Evolutionary conservation across 768 basidiomycete species (phyloP).

Genomic region (Rhodosporidiobolus sp.): DNA sequence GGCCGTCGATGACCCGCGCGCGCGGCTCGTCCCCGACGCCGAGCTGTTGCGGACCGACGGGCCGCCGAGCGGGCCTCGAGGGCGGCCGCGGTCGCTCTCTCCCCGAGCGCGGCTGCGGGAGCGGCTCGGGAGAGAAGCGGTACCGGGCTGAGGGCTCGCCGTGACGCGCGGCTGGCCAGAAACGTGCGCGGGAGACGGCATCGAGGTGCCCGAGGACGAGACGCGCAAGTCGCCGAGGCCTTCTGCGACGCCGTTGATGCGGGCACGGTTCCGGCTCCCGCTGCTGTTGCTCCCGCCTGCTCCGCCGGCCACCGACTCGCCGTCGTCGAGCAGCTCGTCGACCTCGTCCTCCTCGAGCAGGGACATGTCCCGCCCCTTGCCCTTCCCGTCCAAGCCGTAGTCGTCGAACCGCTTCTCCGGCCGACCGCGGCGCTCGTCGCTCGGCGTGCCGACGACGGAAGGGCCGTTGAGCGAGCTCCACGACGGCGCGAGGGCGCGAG

Average conservation of each 20-base stretch:
- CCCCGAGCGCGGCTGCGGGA: conserved; percentile 25
- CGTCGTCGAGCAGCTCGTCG: conserved; percentile 20
- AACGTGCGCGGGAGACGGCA: no score
- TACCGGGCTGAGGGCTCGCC: background rate
- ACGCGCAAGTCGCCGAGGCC: conserved; percentile 34
- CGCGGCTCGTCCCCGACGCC: conserved; percentile 11
- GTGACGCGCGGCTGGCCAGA: background rate
- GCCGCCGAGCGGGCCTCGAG: conserved; percentile 14
- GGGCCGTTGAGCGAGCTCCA: background rate
- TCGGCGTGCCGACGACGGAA: background rate
- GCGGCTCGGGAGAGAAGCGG: conserved; percentile 7
- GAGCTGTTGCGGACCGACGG: conserved; percentile 6
- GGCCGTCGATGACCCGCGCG: conserved; percentile 21
- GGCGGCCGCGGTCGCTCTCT: conserved; percentile 25
- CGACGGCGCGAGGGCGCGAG: background rate
- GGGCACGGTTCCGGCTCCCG: background rate
- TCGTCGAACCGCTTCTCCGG: conserved; percentile 36
- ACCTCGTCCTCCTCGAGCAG: conserved; percentile 27
- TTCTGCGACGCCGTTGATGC: conserved; percentile 37
- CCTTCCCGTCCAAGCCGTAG: conserved; percentile 15
- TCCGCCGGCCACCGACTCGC: conserved; percentile 7
- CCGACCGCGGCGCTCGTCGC: conserved; percentile 33
- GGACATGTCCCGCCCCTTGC: conserved; percentile 21
- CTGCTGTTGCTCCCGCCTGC: background rate
- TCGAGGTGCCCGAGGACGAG: conserved; percentile 1